Base-by-base conservation (phyloP, 192 early-diverging fungal genomes). In the Coemansia sp. region DNA sequence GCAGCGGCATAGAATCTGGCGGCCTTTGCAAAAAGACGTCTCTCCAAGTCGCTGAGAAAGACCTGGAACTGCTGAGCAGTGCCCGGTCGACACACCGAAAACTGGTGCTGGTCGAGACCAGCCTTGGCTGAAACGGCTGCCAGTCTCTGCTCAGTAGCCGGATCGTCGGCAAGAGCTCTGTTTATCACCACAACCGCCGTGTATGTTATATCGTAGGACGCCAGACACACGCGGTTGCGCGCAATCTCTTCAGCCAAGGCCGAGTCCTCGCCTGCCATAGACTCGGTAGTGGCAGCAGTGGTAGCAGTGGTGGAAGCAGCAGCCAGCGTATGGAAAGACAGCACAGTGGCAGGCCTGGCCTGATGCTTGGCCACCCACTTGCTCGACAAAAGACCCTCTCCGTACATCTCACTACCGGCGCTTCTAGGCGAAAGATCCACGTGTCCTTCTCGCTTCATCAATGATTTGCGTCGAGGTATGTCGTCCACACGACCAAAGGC, bases 201-300 rank as follows among this genome's bases (percentile, higher is more conserved):
- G 38, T 74, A 74, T 0, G 60, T 25, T 14, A 74, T 43, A 1
- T 60, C 64, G 18, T 24, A 55, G 1, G 71, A 36, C 5, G 71
- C 64, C 37, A 63, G 9, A 7, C 71, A 74, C 18, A 74, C 58
- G 27, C 71, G 64, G 37, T 62, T 67, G 53, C 71, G 71, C 44
- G 71, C 71, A 18, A 74, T 38, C 22, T 67, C 71, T 26, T 54
- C 59, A 8, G 40, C 58, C 22, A 58, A 13, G 42, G 19, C 25
- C 13, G 45, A 22, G n/a, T 70, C 59, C n/a, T 41, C 51, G 8
- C 19, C 27, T n/a, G n/a, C n/a, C n/a, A n/a, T n/a, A n/a, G n/a
- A n/a, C n/a, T n/a, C n/a, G n/a, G n/a, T n/a, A n/a, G n/a, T n/a
- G n/a, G n/a, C n/a, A n/a, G n/a, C n/a, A n/a, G n/a, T n/a, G n/a